Conservation (phyloP, 2,329 filamentous ascomycete species). For the Aspergillus sojae region DNA sequence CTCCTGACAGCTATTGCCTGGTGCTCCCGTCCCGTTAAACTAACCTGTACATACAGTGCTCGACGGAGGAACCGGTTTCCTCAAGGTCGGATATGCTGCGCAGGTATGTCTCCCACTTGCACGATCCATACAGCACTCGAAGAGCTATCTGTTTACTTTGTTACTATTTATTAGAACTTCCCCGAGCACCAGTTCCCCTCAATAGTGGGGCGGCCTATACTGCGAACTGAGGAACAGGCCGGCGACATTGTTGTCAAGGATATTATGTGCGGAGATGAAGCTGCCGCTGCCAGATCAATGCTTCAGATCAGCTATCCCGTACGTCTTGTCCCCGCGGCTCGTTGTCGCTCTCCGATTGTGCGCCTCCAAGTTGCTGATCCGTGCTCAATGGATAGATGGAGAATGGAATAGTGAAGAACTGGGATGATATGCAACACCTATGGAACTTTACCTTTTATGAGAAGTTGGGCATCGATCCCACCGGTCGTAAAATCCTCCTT, state of each 20-base stretch:
- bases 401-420: constrained; percentile 98
- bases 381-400: constrained; percentile 70
- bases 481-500: constrained; percentile 92
- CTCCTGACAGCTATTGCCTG: constrained; percentile 27
- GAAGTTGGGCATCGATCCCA: constrained; percentile 91
- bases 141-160: constrained; percentile 4
- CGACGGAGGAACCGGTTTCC: constrained; percentile 98
- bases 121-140: constrained; percentile 3
- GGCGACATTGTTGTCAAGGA: constrained; percentile 80
- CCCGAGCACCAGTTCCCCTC: constrained; percentile 98
- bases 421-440: constrained; percentile 99
- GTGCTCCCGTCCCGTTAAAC: constrained; percentile 15
- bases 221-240: constrained; percentile 91
- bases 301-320: constrained; percentile 96
- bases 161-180: constrained; percentile 72
- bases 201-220: constrained; percentile 95
- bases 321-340: constrained; percentile 35
- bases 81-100: constrained; percentile 98
- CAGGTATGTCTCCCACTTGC: constrained; percentile 57
- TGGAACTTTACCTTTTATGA: constrained; percentile 99
- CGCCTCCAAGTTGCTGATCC: constrained; percentile 22
- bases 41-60: constrained; percentile 67
- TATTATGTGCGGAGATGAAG: constrained; percentile 99
- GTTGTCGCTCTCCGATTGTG: constrained; percentile 13
- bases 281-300: constrained; percentile 92